These are phyloP conservation scores for Canariomyces notabilis DNA, from an alignment of 2,329 filamentous ascomycete genomes.

Conservation along the genomic window DNA sequence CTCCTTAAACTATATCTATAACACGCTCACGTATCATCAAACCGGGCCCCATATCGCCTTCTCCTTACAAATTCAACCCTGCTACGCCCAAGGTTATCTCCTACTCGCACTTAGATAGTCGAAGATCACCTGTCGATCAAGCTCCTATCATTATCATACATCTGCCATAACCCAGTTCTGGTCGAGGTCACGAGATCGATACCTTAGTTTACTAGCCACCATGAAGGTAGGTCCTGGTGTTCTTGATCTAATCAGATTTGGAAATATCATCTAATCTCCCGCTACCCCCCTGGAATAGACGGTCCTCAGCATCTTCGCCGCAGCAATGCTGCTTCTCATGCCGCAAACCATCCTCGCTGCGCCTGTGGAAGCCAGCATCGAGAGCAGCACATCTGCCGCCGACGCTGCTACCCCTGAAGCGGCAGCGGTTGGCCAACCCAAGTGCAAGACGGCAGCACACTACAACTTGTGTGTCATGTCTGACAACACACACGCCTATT, in stretches of 20 bases:
- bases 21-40: background rate
- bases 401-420: background rate
- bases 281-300: background rate
- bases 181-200: no score
- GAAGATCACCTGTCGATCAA: no score
- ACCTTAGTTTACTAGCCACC: constrained; percentile 1
- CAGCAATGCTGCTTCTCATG: constrained; percentile 6
- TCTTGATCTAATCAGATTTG: background rate
- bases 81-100: no score
- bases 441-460: constrained; percentile 14
- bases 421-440: constrained; percentile 10
- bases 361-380: background rate
- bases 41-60: background rate
- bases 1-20: background rate
- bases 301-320: background rate
- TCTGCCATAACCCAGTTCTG: no score
- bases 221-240: constrained; percentile 12
- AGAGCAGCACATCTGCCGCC: background rate
- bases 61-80: background rate
- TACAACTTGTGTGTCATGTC: constrained; percentile 15
- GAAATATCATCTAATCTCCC: background rate
- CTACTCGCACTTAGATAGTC: no score
- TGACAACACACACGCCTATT: constrained; percentile 15
- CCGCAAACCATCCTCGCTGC: constrained; percentile 1
- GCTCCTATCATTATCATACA: no score